Base-by-base conservation (phyloP, 176 grass and related monocot species). In the Bonia amplexicaulis region DNA sequence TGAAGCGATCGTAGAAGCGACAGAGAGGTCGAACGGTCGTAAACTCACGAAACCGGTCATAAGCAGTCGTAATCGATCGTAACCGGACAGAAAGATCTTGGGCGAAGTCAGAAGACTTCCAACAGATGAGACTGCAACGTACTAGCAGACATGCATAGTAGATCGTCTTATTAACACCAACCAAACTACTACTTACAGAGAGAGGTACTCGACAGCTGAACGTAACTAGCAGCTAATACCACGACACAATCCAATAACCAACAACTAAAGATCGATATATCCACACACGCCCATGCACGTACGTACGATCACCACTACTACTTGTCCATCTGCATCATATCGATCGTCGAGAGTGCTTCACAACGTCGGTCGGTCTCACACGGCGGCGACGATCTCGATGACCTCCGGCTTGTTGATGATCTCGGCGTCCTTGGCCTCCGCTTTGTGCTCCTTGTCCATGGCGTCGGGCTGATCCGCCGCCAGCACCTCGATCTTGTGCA, bases 401-500 rank as follows among this genome's bases (percentile, higher is more conserved):
- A 90, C 44, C 52, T 87, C 85, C 61, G 66, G 84, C 73, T 72
- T 65, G 26, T 72, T 27, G 39, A 39, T 42, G 33, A 42, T 22
- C 46, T 85, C 75, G 47, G 11, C 41, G 12, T 52, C 65, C 17
- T 29, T 70, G 55, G 39, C 69, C 67, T 55, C 54, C 15, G 22
- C 72, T 66, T 80, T 84, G 64, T 11, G 19, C 26, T 82, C 73
- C 42, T 84, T 59, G 68, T 73, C 60, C 65, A 48, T 54, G 74
- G 4, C 68, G 20, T 22, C 73, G 42, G 12, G 26, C 62, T 80
- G 69, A 54, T 84, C 89, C 15, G 62, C 39, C 10, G 73, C 48
- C 33, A 60, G 51, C 6, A 71, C 51, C 72, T 93, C 91, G 66
- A 96, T 80, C 76, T 80, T 90, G 78, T 80, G 89, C 85, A 96